Percentiles rank a stretch among this genome's conserved stretches.
phyloP scores from a whole-genome alignment of 139 green algal genomes.

The Coelastrella sp. region DNA sequence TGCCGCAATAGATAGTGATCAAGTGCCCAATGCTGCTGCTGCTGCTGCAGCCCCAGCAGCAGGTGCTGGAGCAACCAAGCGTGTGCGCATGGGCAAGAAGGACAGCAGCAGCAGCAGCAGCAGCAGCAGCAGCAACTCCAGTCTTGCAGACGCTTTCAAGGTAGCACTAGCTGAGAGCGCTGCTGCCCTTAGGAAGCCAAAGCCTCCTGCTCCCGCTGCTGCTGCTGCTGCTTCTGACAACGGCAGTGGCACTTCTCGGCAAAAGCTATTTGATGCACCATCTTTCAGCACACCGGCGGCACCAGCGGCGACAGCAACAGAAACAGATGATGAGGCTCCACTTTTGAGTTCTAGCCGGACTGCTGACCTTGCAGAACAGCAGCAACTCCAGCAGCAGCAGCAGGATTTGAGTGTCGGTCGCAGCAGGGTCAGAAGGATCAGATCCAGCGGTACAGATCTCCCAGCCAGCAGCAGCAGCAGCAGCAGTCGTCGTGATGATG shows the following conservation, averaged over 20 bases:
- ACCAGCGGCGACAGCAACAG: not conserved
- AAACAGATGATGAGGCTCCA: no score
- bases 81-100: not conserved
- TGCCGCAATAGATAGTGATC: no score
- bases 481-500: not conserved
- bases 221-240: not conserved
- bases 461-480: conserved; percentile 14
- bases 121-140: not conserved
- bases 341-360: not conserved
- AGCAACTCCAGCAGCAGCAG: conserved; percentile 3
- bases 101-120: not conserved
- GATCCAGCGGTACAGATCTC: no score
- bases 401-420: not conserved
- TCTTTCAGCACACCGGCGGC: not conserved
- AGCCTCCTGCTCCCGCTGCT: not conserved
- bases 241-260: not conserved
- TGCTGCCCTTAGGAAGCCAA: not conserved
- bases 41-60: not conserved
- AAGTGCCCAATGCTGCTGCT: not conserved
- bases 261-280: not conserved
- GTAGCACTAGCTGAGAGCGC: not conserved
- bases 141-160: not conserved
- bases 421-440: no score
- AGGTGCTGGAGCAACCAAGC: no score
- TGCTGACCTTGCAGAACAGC: not conserved